Conservation (phyloP, 169 alveolate species). For the Babesia microti region DNA sequence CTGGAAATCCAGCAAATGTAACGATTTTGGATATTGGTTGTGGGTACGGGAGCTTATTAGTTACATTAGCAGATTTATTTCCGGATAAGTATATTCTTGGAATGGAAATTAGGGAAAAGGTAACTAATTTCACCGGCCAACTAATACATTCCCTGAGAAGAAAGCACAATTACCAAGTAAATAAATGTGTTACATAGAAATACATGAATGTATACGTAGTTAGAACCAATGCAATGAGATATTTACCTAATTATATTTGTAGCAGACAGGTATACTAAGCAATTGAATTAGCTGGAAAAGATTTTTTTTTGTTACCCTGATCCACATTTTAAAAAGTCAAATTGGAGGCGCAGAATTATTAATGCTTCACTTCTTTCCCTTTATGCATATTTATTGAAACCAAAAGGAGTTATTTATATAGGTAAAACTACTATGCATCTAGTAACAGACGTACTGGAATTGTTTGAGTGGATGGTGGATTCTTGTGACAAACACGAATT, state of each 20-base stretch:
- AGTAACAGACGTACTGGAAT: slow-evolving; percentile 73
- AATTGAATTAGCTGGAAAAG: slow-evolving; percentile 48
- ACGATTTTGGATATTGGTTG: slow-evolving; percentile 74
- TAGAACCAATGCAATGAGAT: slow-evolving; percentile 77
- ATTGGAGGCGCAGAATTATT: slow-evolving; percentile 73
- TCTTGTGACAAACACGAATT: slow-evolving; percentile 14
- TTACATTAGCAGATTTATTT: slow-evolving; percentile 56
- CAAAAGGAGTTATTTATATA: slow-evolving; percentile 48
- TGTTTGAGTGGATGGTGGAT: slow-evolving; percentile 54
- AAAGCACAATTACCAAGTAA: slow-evolving; percentile 24
- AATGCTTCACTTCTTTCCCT: slow-evolving; percentile 54
- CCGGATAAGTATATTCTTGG: slow-evolving; percentile 63
- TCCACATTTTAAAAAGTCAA: slow-evolving; percentile 77
- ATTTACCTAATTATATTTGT: slow-evolving; percentile 67
- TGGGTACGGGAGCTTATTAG: slow-evolving; percentile 77
- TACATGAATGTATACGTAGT: slow-evolving; percentile 62
- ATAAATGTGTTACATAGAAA: slow-evolving; percentile 8
- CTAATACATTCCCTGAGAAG: slow-evolving; percentile 58
- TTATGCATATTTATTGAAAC: slow-evolving; percentile 50
- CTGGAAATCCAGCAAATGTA: slow-evolving; percentile 10
- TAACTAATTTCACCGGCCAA: slow-evolving; percentile 75
- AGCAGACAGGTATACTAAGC: slow-evolving; percentile 47
- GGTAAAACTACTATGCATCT: slow-evolving; percentile 39
- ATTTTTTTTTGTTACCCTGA: slow-evolving; percentile 81
- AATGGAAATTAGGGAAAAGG: slow-evolving; percentile 77